These are phyloP conservation scores for Erodium texanum DNA, from an alignment of 441 rosid species.

Conservation along the genomic window DNA sequence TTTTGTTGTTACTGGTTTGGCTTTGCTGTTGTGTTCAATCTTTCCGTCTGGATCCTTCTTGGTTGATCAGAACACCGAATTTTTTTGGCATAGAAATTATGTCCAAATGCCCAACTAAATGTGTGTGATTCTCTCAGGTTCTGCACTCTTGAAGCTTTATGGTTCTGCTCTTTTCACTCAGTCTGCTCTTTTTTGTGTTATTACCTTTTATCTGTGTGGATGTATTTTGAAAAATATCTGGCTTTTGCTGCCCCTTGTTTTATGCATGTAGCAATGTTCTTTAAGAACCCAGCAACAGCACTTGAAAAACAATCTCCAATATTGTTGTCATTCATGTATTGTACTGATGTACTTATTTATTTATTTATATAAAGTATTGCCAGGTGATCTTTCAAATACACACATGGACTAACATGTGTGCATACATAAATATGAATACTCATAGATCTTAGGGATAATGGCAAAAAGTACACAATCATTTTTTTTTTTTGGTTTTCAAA, in stretches of 20 bases:
- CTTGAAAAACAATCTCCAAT: background rate
- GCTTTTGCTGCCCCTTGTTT: background rate
- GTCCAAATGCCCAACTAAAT: background rate
- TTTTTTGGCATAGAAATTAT: background rate
- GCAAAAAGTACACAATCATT: no score
- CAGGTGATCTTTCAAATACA: background rate
- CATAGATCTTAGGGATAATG: no score
- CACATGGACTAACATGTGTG: no score
- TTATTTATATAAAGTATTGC: background rate
- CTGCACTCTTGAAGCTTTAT: background rate
- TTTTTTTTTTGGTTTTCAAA: no score
- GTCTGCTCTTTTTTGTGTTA: no score
- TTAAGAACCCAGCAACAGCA: conserved; percentile 1
- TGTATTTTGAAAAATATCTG: background rate
- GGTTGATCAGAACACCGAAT: background rate
- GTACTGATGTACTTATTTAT: background rate
- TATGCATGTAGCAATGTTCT: background rate
- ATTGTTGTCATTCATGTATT: background rate
- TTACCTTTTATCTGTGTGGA: background rate
- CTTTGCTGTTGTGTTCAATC: background rate
- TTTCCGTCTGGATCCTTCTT: background rate
- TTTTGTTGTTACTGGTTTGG: background rate
- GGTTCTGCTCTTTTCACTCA: no score
- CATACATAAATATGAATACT: background rate
- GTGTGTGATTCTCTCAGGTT: background rate